Base-by-base conservation (phyloP, 176 grass and related monocot genomes). In the Pharus latifolius region DNA sequence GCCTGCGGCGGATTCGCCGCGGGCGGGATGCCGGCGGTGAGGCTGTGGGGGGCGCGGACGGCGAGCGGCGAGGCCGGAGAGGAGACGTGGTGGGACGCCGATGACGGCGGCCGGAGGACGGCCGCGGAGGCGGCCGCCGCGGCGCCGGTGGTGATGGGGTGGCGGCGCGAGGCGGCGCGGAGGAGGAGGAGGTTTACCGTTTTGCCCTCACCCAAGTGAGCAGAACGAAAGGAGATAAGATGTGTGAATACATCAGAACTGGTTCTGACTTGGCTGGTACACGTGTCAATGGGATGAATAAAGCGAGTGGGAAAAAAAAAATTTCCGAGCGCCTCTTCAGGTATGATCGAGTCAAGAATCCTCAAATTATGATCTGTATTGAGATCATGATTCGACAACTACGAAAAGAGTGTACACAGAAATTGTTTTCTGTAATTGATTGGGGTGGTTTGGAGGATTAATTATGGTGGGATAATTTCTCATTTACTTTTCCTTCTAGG, bases 21-120 rank as follows among this genome's bases (percentile, higher is more conserved):
- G 17, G 42, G 17, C 1, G 49, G 31, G 6, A 29, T n/a, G 19
- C 44, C 22, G 12, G 63, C 47, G 6, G 47, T 86, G 2, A 18
- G 77, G 31, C 71, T 86, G 2, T 86, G 83, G 83, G 71, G 64
- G 4, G 77, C 83, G 14, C 2, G 49, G 55, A 80, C 77, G 24
- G 83, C 77, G 9, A 75, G 77, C 83, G 69, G 53, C 10, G 33
- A 25, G 0, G 6, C 4, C 3, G 47, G 3, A 10, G 24, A 25
- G 49, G 57, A 37, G 1, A n/a, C 46, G n/a, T 85, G 76, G 77
- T 85, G 83, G 83, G 41, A 61, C 63, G 76, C 70, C 70, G 56
- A 74, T 63, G 83, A 85, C 26, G 19, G 76, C 83, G 56, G 63
- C 55, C 8, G 47, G 0, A 6, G 2, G 15, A 43, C 38, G 12